Base-by-base conservation (phyloP, 345 rosid genomes). In the Eucalyptus rudis region DNA sequence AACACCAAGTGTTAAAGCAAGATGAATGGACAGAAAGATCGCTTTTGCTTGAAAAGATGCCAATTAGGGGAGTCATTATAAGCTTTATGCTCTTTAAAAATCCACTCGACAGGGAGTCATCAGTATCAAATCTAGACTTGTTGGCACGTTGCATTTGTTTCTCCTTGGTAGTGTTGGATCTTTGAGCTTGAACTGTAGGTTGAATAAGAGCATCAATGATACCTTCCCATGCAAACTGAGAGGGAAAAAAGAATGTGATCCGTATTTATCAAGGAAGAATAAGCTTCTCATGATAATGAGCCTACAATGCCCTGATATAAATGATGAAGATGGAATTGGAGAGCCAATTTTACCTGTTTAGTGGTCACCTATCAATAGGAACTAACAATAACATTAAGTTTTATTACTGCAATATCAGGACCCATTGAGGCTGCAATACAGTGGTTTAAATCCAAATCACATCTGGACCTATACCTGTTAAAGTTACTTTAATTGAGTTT, bases 171-270 rank as follows among this genome's bases (percentile, higher is more conserved):
- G 81, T 83, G 59, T 79, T 87, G 49, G 44, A 86, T 83, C 59
- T 89, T 87, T 51, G 87, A 88, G 86, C 90, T 64, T 89, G 79
- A 20, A 62, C 10, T 80, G 89, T 86, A 84, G 88, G 90, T n/a
- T 89, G 88, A 89, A 93, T 86, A 88, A 94, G 91, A 86, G 91
- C 93, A 93, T 94, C 96, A 88, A 95, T 88, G 44, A 95, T 94
- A 79, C 93, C 94, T 92, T 93, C 93, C 96, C 95, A 95, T 11
- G 96, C 93, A 90, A 90, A 95, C 96, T 95, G 89, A 80, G 87
- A 86, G 59, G 89, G 89, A 84, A 88, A 68, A 84, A 86, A 56
- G 52, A 86, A 76, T 76, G 47, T 11, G 47, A 76, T 40, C 47
- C 12, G 13, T 52, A 20, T n/a, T 24, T 25, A 29, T 87, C 49